phyloP scores from a whole-genome alignment of 2,329 filamentous ascomycete species.

The Aureobasidium subglaciale region DNA sequence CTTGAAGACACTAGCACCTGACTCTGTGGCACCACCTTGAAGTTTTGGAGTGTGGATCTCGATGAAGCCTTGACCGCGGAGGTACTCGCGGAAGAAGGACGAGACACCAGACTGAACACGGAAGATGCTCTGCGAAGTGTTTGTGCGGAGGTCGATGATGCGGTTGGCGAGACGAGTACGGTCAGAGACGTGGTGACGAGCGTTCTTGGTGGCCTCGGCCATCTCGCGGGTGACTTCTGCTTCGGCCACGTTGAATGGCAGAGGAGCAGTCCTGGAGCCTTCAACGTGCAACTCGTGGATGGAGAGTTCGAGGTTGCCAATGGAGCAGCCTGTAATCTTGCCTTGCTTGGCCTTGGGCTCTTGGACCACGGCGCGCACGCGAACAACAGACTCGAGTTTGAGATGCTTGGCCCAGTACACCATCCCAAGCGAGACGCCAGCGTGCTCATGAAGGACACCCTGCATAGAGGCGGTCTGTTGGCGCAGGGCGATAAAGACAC shows the following conservation, averaged over 20 bases:
- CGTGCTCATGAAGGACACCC: conserved; percentile 63
- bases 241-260: conserved; percentile 65
- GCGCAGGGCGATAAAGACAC: conserved; percentile 80
- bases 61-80: conserved; percentile 72
- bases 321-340: conserved; percentile 65
- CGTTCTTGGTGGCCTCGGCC: conserved; percentile 49
- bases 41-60: conserved; percentile 93
- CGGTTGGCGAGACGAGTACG: conserved; percentile 67
- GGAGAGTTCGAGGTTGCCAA: conserved; percentile 69
- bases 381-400: conserved; percentile 68
- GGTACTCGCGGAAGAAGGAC: conserved; percentile 67
- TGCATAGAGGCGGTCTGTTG: conserved; percentile 80
- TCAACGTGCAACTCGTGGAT: conserved; percentile 60
- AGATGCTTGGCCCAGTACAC: conserved; percentile 83
- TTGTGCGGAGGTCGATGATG: conserved; percentile 78
- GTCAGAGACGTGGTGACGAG: conserved; percentile 58
- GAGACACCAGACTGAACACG: conserved; percentile 75
- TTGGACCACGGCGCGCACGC: conserved; percentile 67
- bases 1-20: conserved; percentile 83
- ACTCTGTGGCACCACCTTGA: conserved; percentile 84
- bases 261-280: conserved; percentile 52
- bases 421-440: conserved; percentile 63
- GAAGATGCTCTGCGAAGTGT: conserved; percentile 80
- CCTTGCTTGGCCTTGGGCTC: conserved; percentile 58
- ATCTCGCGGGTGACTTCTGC: conserved; percentile 56